Conservation (phyloP, 2,329 filamentous ascomycete genomes). For the Penicillium sclerotiorum region DNA sequence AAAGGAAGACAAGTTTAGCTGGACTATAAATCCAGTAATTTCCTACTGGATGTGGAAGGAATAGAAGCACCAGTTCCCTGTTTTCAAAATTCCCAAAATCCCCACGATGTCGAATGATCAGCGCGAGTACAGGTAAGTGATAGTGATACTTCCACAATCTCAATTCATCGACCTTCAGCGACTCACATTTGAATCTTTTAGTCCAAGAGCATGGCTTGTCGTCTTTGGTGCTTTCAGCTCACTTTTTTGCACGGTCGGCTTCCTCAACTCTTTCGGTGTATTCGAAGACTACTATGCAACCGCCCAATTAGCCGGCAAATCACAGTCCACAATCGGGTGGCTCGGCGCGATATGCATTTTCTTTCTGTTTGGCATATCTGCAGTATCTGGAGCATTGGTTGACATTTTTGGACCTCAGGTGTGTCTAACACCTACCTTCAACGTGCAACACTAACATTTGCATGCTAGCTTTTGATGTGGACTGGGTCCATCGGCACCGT, state of each 20-base stretch:
- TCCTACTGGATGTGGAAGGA: no score
- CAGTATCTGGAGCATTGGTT: conserved; percentile 32
- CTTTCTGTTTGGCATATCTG: conserved; percentile 33
- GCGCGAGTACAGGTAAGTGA: no score
- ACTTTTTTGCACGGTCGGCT: conserved; percentile 42
- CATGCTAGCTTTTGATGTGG: conserved; percentile 29
- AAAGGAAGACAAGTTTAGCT: no score
- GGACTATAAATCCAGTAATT: no score
- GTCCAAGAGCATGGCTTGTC: conserved; percentile 29
- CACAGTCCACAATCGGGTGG: conserved; percentile 38
- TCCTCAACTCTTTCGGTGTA: conserved; percentile 41
- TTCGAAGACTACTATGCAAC: conserved; percentile 38
- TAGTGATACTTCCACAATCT: neutral
- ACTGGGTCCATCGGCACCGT: conserved; percentile 31
- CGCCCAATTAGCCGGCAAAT: conserved; percentile 26
- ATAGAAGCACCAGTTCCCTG: no score
- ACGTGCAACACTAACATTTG: neutral
- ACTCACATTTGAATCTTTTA: conserved; percentile 9
- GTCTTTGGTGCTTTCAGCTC: conserved; percentile 34
- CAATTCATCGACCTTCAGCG: no score
- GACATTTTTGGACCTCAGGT: conserved; percentile 37
- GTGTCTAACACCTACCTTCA: neutral
- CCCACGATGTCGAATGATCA: no score
- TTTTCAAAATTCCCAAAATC: no score
- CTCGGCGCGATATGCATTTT: conserved; percentile 36